Base-by-base conservation (phyloP, 169 alveolate genomes). In the Plasmodium vinckei region DNA sequence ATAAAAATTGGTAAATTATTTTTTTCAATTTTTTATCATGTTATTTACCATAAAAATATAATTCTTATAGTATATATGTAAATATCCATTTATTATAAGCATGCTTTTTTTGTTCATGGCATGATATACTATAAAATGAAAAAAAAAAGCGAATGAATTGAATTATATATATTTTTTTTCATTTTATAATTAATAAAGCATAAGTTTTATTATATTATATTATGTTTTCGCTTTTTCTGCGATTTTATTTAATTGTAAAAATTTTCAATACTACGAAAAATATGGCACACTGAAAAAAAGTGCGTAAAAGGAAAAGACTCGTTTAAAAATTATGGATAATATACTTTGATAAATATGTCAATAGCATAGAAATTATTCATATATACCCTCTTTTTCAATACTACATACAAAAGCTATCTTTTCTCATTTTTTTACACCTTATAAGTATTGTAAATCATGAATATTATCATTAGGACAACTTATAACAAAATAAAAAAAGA, bases 391-490 rank as follows among this genome's bases (percentile, higher is more conserved):
- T 5, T 33, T 27, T 33, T 33, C 42, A 33, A 33, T 33, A 61
- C 71, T 27, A 42, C 49, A 61, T 27, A 17, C 27, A 61, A 61
- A 61, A 61, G 15, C 27, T 19, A 61, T 27, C n/a, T 27, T 19
- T 61, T 19, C 71, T 47, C 71, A 61, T 61, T n/a, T 67, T 33
- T 33, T 33, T 33, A 33, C 42, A 33, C 42, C 42, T 33, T 33
- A 13, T 39, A 5, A 10, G 23, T 51, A 51, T 51, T 67, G 56
- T 23, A 67, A 39, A 27, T 25, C 21, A 67, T 27, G 21, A 46
- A 39, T 25, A 67, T 25, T n/a, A 67, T 33, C 42, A 33, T 33
- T 4, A 33, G 42, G 42, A 0, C 42, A 33, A 3, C 42, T 33
- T 33, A 33, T 33, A 33, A 33, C 42, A 33, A 33, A 33, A 33